Evolutionary conservation across 345 rosid species (phyloP).

Genomic region (Eucalyptus sp.): DNA sequence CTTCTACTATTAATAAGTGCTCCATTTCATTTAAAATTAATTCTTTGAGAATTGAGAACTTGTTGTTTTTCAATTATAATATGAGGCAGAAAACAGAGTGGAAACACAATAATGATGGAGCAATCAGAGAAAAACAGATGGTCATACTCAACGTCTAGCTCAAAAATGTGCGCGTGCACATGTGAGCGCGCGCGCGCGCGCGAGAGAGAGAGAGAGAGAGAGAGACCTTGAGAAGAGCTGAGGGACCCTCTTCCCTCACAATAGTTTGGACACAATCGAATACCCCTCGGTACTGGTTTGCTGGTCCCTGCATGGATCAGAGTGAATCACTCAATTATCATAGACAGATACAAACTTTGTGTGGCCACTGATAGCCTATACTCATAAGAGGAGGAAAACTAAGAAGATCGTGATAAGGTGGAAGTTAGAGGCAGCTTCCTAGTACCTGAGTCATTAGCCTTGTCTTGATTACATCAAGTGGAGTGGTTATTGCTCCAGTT

Average conservation of each 20-base stretch:
- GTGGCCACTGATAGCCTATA: not conserved
- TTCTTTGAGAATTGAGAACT: not conserved
- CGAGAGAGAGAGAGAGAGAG: not conserved
- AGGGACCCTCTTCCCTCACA: conserved; percentile 76
- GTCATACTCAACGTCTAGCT: not conserved
- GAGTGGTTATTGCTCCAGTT: conserved; percentile 96
- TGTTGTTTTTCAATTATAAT: not conserved
- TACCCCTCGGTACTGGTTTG: conserved; percentile 70
- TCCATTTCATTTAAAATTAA: not conserved
- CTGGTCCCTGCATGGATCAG: conserved; percentile 43
- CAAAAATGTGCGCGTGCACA: not conserved
- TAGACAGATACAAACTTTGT: not conserved
- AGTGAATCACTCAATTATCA: not conserved
- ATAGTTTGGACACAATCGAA: conserved; percentile 80
- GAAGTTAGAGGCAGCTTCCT: not conserved
- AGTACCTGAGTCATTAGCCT: conserved; percentile 94
- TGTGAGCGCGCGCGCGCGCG: not conserved
- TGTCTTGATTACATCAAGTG: conserved; percentile 94
- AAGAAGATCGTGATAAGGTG: not conserved
- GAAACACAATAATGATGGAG: not conserved
- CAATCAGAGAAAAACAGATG: not conserved
- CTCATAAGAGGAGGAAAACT: not conserved
- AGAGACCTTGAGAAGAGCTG: conserved; percentile 78
- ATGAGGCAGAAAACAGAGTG: not conserved
- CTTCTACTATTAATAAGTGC: not conserved